These are phyloP conservation scores for Chytriomyces sp. DNA, from an alignment of 192 early-diverging fungal species.

Conservation along the genomic window DNA sequence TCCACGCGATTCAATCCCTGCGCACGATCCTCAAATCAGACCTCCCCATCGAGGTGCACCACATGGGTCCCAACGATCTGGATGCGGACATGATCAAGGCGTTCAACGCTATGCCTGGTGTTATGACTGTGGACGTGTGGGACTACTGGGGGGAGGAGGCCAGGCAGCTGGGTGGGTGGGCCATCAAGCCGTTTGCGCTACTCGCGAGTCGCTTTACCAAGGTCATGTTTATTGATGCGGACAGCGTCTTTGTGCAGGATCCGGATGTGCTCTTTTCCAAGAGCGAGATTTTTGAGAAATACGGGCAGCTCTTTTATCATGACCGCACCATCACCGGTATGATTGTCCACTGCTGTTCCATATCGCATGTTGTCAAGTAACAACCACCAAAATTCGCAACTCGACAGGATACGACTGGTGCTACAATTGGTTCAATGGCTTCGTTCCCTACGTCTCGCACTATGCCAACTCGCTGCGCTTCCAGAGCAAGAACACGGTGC, in stretches of 20 bases:
- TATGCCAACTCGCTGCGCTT: slow-evolving; percentile 47
- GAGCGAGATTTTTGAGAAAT: slow-evolving; percentile 46
- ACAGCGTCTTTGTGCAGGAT: slow-evolving; percentile 64
- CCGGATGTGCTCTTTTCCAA: slow-evolving; percentile 55
- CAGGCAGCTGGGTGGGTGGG: slow-evolving; percentile 4
- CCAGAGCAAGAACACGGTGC: slow-evolving; percentile 44
- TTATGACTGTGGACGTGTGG: slow-evolving; percentile 28
- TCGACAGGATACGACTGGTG: slow-evolving; percentile 48
- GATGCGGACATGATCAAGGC: background rate
- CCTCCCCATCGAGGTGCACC: slow-evolving; percentile 61
- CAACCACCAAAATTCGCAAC: slow-evolving; percentile 34
- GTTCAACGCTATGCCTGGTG: slow-evolving; percentile 4
- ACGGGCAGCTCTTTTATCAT: slow-evolving; percentile 57
- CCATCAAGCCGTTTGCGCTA: slow-evolving; percentile 65
- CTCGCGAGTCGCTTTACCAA: slow-evolving; percentile 62
- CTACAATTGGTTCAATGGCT: slow-evolving; percentile 56
- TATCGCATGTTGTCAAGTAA: slow-evolving; percentile 42
- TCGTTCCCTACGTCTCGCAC: slow-evolving; percentile 50
- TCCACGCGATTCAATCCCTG: slow-evolving; percentile 5
- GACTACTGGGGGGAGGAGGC: slow-evolving; percentile 36
- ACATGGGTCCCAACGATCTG: slow-evolving; percentile 41
- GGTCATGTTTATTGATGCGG: slow-evolving; percentile 73
- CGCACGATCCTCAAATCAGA: slow-evolving; percentile 33
- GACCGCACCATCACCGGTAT: slow-evolving; percentile 48
- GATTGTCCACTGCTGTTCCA: slow-evolving; percentile 54